Evolutionary conservation across 1,139 yeast genomes (phyloP), one percentile per base, ranked within the genome.

Genomic region (Nakaseomyces nivariensis): DNA sequence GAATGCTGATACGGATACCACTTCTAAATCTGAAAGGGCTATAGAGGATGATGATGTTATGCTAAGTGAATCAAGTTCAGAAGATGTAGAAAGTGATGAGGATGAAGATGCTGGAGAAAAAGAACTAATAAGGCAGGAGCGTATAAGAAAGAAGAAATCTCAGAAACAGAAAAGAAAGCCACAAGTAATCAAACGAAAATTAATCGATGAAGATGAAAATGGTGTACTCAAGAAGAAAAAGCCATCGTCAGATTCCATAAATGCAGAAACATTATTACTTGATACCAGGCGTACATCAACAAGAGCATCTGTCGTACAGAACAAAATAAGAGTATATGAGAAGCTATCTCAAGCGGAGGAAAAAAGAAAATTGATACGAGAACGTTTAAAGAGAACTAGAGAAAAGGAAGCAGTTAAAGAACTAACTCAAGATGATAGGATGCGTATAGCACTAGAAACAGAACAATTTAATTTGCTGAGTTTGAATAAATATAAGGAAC

Each of bases 391-490:
- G 40, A 58, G 60, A 46, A 58, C 58, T 25, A 60, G 53, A 67
- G 56, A 65, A 75, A 50, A 69, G 66, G 56, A 67, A 65, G 67
- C 67, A 52, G 75, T 76, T 49, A 71, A 72, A 13, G 81, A 77
- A 56, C 63, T 85, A 63, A 89, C 98, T 0, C 95, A 92, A 60
- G 96, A 84, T 54, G 96, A 92, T 63, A 74, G 90, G 51, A 69
- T 92, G 48, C 83, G 77, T 10, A 95, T 89, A 62, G 97, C 98
- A 0, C 73, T 81, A 45, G 85, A 83, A 57, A 94, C 97, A 0
- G 98, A 92, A 65, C 75, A 77, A 61, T 76, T 77, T 47, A 92
- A 94, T 64, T 70, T 81, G 4, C 72, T 79, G 32, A 85, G 97
- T 3, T 72, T 92, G 56, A 80, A 85, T 54, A 74, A 76, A 59